Base-by-base conservation (phyloP, 208 protist genomes). In the Crithidia sp. region DNA sequence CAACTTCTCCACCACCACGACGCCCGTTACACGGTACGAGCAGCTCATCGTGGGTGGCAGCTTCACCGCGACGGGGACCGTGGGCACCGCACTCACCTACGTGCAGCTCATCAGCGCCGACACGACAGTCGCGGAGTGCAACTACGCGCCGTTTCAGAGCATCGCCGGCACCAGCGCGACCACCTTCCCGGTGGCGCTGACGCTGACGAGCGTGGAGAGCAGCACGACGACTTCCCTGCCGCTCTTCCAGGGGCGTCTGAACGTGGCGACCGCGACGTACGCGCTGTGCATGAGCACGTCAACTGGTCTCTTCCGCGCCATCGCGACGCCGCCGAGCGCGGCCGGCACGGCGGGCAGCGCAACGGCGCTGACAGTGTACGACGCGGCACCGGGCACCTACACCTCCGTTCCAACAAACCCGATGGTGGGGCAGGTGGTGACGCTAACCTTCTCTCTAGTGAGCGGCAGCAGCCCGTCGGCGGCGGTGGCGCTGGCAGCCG, bases 201-300 rank as follows among this genome's bases (percentile, higher is more conserved):
- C 60, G 45, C 67, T 80, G 7, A 67, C 80, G 16, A 39, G 44
- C 5, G 65, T 70, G 60, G 47, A 44, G 16, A 54, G 40, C 73
- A 80, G 65, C n/a, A 12, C 59, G n/a, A 37, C n/a, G 17, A 36
- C 12, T 7, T 16, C 55, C 4, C 52, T 71, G 3, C 40, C 58
- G 5, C 49, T 74, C 36, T 91, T 70, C 36, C 79, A 88, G 41
- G 89, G 78, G 2, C 87, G 89, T 19, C 76, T 94, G 9, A 78
- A 56, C 68, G 64, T 78, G 7, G 55, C 60, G 19, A 19, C 64
- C 4, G 82, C 69, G 13, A 60, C n/a, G 0, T 92, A 93, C 63
- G 89, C 88, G n/a, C 52, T 97, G 55, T 97, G 93, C 77, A 83
- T 95, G 82, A 82, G 76, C 66, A 74, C 79, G 4, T 37, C 57